phyloP scores from a whole-genome alignment of 2,329 filamentous ascomycete genomes.

The Aureobasidium mangrovei region DNA sequence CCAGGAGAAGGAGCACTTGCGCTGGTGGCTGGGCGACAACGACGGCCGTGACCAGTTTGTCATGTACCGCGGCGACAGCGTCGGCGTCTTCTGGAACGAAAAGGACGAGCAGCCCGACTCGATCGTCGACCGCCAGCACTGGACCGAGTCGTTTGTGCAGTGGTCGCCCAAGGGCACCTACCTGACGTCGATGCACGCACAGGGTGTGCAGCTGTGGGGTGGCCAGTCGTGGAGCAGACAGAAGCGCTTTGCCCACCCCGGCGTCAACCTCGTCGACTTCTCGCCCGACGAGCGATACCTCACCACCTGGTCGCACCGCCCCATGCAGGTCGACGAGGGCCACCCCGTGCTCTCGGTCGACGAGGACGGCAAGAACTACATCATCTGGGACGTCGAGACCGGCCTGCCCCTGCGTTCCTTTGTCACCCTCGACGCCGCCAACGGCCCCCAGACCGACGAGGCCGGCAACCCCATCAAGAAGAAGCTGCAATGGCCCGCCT shows the following conservation, averaged over 20 bases:
- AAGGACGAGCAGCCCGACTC: conserved; percentile 83
- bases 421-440: conserved; percentile 71
- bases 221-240: conserved; percentile 82
- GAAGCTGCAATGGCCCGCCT: conserved; percentile 95
- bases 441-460: conserved; percentile 47
- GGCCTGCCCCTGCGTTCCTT: conserved; percentile 88
- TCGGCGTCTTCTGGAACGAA: conserved; percentile 97
- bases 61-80: conserved; percentile 84
- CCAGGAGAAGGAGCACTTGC: conserved; percentile 83
- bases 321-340: conserved; percentile 84
- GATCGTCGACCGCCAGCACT: conserved; percentile 85
- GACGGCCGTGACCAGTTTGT: conserved; percentile 91
- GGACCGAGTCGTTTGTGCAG: conserved; percentile 96
- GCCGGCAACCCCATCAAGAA: conserved; percentile 65
- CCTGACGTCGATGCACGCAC: conserved; percentile 86
- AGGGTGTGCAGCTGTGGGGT: conserved; percentile 96
- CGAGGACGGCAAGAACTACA: conserved; percentile 98
- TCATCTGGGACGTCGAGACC: conserved; percentile 94
- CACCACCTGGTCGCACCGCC: conserved; percentile 91
- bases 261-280: conserved; percentile 92
- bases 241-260: conserved; percentile 89
- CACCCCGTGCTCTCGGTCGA: conserved; percentile 67
- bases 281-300: conserved; percentile 88
- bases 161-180: conserved; percentile 96
- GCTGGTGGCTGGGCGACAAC: conserved; percentile 84